Base-by-base conservation (phyloP, 208 protist genomes). In the Acanthamoeba lugdunensis region DNA sequence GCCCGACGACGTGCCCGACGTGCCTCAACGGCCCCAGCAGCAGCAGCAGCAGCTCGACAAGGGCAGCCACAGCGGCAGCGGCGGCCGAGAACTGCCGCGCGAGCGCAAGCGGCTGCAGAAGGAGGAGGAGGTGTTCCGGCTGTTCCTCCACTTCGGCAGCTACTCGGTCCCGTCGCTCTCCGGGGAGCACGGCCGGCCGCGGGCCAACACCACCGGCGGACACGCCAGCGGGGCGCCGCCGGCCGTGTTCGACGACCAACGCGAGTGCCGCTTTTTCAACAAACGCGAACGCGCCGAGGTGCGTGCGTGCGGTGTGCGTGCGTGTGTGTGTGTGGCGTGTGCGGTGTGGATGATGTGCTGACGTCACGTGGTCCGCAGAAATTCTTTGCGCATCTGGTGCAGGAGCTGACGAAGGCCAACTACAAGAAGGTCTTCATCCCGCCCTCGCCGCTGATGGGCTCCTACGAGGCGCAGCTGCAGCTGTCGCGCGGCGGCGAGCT, bases 371-470 rank as follows among this genome's bases (percentile, higher is more conserved):
- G 18, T 65, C 13, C 8, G n/a, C 84, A 90, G 84, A 73, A 65
- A 90, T 90, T 90, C 63, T 90, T 56, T 30, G 30, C 41, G 28
- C 58, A 90, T 16, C 84, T 90, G 3, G 33, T 90, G 21, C 58
- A 90, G 58, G 84, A 73, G 63, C 54, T 90, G 84, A 90, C 63
- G 8, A 90, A 73, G 63, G 18, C 63, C 16, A 54, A 33, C 54
- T 90, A 90, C 63, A 90, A 90, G 63, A 90, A 52, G 63, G 84
- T 73, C 11, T 90, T 90, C 84, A 75, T 90, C 37, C 84, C 84
- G 37, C 84, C 84, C 21, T 90, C 84, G 18, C 84, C 84, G 28
- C 37, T 90, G 8, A 90, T 90, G 84, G 84, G 84, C 33, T 90
- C 84, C 14, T 65, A 65, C 37, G 84, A 90, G 58, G 84, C 84